Base-by-base conservation (phyloP, 371 early-diverging fungal genomes). In the Cokeromyces recurvatus region DNA sequence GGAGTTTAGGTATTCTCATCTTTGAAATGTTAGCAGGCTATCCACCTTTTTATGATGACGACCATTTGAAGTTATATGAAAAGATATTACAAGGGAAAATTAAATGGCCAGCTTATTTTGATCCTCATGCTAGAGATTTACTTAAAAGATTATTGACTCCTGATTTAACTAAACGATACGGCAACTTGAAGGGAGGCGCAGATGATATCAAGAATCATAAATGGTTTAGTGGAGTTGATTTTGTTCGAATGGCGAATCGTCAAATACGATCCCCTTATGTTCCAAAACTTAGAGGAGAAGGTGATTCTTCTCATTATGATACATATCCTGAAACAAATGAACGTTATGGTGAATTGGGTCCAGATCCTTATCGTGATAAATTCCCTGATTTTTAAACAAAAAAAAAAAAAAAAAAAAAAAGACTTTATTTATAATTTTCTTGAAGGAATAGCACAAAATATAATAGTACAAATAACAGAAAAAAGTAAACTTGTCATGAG, bases 1-100 rank as follows among this genome's bases (percentile, higher is more conserved):
- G 96, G 93, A 94, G 98, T 5, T 72, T 99, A 37, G 99, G 99
- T 21, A 85, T 99, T 36, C 75, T 99, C 32, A 89, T 99, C 32
- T 99, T 38, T 21, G 38, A 38, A 38, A 38, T 38, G 38, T 25
- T 32, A 15, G 24, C 15, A 47, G 20, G 19, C 38, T 24, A 92
- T 61, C 96, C 97, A 35, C 98, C 98, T n/a, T 98, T 98, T 78
- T 92, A 89, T 71, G 98, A 94, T 67, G 95, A 96, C 51, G 94
- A 93, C 49, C 86, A 88, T 11, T 81, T 86, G 48, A 86, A 84
- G 15, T 83, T 96, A 38, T 98, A 98, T 70, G 95, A 94, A 76
- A 92, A 91, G 66, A 98, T 98, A 55, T 68, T 95, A 27, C 86
- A 84, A 8, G 90, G 92, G 48, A 88, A 86, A 54, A 77, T 94